Conservation (phyloP, 371 early-diverging fungal species). For the Apophysomyces trapeziformis region DNA sequence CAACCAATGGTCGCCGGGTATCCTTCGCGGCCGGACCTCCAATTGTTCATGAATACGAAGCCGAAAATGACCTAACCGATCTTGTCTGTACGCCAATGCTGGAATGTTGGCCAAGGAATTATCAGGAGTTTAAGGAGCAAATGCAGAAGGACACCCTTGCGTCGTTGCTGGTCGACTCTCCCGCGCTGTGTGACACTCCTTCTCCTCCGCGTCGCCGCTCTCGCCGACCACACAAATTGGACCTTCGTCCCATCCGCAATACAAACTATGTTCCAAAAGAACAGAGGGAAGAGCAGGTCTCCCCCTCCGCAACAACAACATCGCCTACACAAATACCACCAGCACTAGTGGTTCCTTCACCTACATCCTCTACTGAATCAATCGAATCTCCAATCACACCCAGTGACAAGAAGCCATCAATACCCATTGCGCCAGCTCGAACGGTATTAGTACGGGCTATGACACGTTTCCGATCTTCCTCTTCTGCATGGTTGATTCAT, state of each 20-base stretch:
- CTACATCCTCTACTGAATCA: slow-evolving; percentile 3
- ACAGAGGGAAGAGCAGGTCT: slow-evolving; percentile 3
- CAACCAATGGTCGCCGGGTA: slow-evolving; percentile 26
- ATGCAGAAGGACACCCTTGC: background rate
- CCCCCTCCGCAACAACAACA: background rate
- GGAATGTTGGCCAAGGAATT: slow-evolving; percentile 6
- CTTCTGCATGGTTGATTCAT: slow-evolving; percentile 2
- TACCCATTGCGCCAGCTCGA: slow-evolving; percentile 7
- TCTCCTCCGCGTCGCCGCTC: slow-evolving; percentile 7
- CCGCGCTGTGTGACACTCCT: background rate
- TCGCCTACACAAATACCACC: background rate
- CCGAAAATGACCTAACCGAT: slow-evolving; percentile 22
- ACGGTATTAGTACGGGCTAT: slow-evolving; percentile 3
- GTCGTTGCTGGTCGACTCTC: slow-evolving; percentile 1
- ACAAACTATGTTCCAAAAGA: slow-evolving; percentile 4
- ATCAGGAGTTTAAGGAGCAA: slow-evolving; percentile 11
- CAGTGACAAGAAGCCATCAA: background rate
- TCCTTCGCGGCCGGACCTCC: slow-evolving; percentile 40
- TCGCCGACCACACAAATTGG: slow-evolving; percentile 8
- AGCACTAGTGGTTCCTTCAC: background rate
- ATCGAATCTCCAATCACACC: slow-evolving; percentile 3
- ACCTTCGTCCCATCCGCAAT: slow-evolving; percentile 14
- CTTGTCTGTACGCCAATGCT: background rate
- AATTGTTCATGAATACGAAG: slow-evolving; percentile 41
- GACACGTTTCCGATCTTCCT: slow-evolving; percentile 3